phyloP scores from a whole-genome alignment of 257 asterid genomes.

The Anisodus tanguticus region DNA sequence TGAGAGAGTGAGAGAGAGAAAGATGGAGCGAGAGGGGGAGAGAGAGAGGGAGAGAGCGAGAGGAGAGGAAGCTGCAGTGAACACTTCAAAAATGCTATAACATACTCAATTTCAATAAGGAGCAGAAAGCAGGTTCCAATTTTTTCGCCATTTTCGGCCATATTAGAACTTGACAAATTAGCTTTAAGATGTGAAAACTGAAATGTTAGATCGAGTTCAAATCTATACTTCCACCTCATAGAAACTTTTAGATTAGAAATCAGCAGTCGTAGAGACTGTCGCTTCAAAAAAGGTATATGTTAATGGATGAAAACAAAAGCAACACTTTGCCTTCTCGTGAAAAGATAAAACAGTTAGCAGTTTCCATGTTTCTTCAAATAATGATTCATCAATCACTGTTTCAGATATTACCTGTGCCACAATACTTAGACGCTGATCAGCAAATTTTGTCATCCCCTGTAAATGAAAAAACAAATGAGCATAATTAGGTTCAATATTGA shows the following conservation, averaged over 20 bases:
- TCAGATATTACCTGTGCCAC: conserved; percentile 39
- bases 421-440: conserved; percentile 22
- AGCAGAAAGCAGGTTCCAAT: conserved; percentile 15
- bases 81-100: not conserved
- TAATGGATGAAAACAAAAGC: not conserved
- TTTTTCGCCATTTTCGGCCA: not conserved
- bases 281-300: not conserved
- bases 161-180: not conserved
- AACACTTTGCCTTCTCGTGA: not conserved
- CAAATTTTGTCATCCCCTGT: conserved; percentile 37
- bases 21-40: not conserved
- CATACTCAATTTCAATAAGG: not conserved
- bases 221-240: conserved; percentile 6
- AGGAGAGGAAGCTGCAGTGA: not conserved
- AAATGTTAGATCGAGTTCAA: not conserved
- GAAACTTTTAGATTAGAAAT: not conserved
- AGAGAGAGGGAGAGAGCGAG: no score
- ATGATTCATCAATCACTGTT: not conserved
- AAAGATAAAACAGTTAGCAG: not conserved
- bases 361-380: not conserved
- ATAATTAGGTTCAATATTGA: not conserved
- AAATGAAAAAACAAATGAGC: not conserved
- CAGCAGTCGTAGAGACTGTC: not conserved
- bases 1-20: not conserved
- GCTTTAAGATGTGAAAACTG: not conserved